Base-by-base conservation (phyloP, 331 rosid species). In the Prunus yedoensis region DNA sequence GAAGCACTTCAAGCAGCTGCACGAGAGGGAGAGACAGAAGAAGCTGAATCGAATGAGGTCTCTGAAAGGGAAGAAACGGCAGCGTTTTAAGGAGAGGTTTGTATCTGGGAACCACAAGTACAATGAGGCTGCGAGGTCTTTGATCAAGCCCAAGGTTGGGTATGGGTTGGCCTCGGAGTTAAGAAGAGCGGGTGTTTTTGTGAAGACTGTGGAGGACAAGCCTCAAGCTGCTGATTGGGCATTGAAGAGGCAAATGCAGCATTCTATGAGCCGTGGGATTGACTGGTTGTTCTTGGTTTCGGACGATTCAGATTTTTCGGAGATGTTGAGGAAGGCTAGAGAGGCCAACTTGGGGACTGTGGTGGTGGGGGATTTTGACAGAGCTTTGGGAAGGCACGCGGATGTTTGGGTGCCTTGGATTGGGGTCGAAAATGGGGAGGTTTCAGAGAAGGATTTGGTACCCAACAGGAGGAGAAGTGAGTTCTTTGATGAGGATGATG, bases 221-320 rank as follows among this genome's bases (percentile, higher is more conserved):
- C 93, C 93, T 0, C 94, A 89, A 77, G 98, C 96, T 20, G 95
- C 95, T 43, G 96, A 90, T 83, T 94, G 91, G 96, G 94, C 90
- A 0, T n/a, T 94, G 85, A 89, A 92, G 93, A 85, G 82, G 82
- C 96, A 92, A 74, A 89, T 94, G 89, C 89, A 87, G 72, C 96
- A 91, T 32, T 91, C 97, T 0, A 90, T 91, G 96, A 87, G 87
- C 73, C 74, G 95, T 16, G 93, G 96, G 51, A 71, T 94, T 54
- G 99, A 92, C 62, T 90, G 96, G 96, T 53, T 94, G 85, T 46
- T 94, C 28, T 76, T 88, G 77, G 91, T 94, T 54, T 92, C 96
- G 0, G 99, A 92, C 49, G 97, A 92, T 84, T 86, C 90, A 1
- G 96, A 89, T 51, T 94, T 92, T 56, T 85, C 91, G 7, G 96